These are phyloP conservation scores for Pseudogymnoascus sp. DNA, from an alignment of 2,329 filamentous ascomycete genomes.

Conservation along the genomic window DNA sequence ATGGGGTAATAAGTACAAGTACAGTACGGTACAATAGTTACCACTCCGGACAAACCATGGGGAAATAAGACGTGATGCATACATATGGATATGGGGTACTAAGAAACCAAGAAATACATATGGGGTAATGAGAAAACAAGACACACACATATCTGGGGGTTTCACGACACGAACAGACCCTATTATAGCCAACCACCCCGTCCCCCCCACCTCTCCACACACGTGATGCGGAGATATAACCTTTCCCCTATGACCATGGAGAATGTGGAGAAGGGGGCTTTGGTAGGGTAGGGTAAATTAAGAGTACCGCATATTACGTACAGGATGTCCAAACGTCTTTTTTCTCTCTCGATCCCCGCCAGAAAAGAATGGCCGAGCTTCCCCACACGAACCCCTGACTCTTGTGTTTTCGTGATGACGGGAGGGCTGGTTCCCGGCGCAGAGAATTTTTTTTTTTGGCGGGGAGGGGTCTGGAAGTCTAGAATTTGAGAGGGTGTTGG, in stretches of 20 bases:
- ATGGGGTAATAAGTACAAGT: not conserved
- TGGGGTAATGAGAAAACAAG: not conserved
- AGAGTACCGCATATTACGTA: not conserved
- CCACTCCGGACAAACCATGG: too few relatives aligned
- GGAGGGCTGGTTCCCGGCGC: not conserved
- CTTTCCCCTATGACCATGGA: not conserved
- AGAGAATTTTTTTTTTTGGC: not conserved
- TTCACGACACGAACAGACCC: not conserved
- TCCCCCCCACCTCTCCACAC: not conserved
- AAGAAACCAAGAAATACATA: not conserved
- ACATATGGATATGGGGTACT: too few relatives aligned
- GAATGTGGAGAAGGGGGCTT: not conserved
- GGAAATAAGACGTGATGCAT: not conserved
- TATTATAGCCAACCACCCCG: too few relatives aligned
- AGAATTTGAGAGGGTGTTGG: not conserved
- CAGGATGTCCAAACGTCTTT: not conserved
- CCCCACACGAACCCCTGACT: not conserved
- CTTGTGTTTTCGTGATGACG: not conserved
- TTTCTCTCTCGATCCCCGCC: too few relatives aligned
- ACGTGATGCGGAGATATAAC: not conserved
- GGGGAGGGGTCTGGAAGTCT: not conserved
- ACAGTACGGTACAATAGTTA: too few relatives aligned
- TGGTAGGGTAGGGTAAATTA: not conserved
- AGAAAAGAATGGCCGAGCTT: not conserved
- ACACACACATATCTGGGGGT: not conserved